Base-by-base conservation (phyloP, 208 protist species). In the Naegleria lovaniensis region DNA sequence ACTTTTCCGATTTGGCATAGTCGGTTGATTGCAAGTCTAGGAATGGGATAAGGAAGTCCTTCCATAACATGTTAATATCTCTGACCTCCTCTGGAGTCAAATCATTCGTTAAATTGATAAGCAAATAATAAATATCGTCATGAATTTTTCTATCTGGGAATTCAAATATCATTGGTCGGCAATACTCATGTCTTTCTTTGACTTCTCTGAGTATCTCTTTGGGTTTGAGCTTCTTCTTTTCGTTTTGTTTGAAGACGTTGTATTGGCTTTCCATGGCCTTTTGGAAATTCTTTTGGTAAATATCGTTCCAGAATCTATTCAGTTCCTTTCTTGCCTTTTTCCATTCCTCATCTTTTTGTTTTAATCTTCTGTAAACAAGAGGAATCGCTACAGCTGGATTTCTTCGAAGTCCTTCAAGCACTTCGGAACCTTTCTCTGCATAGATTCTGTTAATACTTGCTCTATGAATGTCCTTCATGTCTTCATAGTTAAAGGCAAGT, bases 271-370 rank as follows among this genome's bases (percentile, higher is more conserved):
- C 96, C 0, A 97, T 91, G 3, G 95, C 92, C 40, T 92, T 84
- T 55, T 93, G 92, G 41, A 94, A 92, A 85, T 97, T 97, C 83
- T 95, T 93, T 76, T 96, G 94, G 38, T 92, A 94, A 0, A 95
- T 91, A 9, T 95, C 92, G 25, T 93, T 89, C 96, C 96, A 97
- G 4, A 94, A 90, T 76, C 40, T 88, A 67, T 92, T 90, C 85
- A 93, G 43, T 43, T 52, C 91, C 5, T 33, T 92, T 51, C 91
- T 48, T 16, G 48, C 36, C 22, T 67, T 33, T 48, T 29, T 59
- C 89, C 55, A 92, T 41, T 91, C 85, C 33, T 88, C 88, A 55
- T 92, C 94, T 86, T 96, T 97, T 83, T 96, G 93, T 89, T 95
- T 96, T 9, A 97, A 90, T 38, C 96, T 90, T 25, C 89, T 79